These are phyloP conservation scores for Xerocomus spinulosus DNA, from an alignment of 768 basidiomycete genomes.

Conservation along the genomic window DNA sequence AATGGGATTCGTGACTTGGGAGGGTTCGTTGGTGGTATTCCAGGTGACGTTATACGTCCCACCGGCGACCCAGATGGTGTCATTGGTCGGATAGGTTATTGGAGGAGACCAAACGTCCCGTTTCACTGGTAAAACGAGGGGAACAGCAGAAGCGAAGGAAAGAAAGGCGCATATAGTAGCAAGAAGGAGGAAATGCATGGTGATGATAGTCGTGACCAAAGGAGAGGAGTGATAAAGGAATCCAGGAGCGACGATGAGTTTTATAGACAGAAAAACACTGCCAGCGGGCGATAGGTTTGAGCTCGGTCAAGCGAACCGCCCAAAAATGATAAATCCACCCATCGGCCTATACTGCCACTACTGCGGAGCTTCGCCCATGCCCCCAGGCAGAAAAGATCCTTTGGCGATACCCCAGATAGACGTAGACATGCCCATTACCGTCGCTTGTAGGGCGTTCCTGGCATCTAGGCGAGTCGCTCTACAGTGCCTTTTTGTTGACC, in stretches of 20 bases:
- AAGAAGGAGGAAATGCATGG: conserved; percentile 19
- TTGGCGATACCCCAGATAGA: too few species aligned
- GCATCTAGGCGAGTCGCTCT: too few species aligned
- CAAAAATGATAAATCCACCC: too few species aligned
- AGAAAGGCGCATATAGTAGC: conserved; percentile 14
- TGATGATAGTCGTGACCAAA: conserved; percentile 12
- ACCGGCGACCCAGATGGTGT: conserved; percentile 41
- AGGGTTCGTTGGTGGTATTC: conserved; percentile 40
- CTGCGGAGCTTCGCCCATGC: background rate
- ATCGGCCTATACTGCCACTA: background rate
- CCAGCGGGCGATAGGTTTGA: background rate
- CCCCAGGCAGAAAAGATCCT: background rate
- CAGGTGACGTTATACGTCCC: conserved; percentile 40
- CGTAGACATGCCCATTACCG: too few species aligned
- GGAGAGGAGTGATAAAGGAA: background rate
- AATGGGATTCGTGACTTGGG: conserved; percentile 43
- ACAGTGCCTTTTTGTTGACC: too few species aligned
- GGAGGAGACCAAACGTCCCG: conserved; percentile 48
- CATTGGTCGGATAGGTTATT: conserved; percentile 35
- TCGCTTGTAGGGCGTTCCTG: too few species aligned
- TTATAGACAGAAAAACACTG: conserved; percentile 12
- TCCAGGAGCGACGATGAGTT: background rate
- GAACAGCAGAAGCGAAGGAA: conserved; percentile 29
- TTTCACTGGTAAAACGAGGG: conserved; percentile 9
- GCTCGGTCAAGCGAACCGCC: conserved; percentile 3